Conservation (phyloP, 192 early-diverging fungal species). For the Coemansia sp. region DNA sequence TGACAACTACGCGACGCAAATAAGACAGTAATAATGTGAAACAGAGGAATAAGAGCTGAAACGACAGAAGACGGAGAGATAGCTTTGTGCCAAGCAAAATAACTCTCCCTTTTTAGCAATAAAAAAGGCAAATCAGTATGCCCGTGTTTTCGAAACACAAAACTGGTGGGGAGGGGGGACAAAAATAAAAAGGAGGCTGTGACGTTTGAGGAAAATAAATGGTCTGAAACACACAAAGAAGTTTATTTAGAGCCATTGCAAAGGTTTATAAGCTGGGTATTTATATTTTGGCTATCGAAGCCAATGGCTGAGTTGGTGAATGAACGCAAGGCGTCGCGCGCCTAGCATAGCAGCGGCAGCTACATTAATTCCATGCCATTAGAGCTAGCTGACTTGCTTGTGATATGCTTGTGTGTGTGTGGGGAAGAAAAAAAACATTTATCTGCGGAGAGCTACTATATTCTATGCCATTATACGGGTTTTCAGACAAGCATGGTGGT, state of each 20-base stretch:
- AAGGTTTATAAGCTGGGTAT: neutral
- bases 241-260: neutral
- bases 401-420: too few species aligned
- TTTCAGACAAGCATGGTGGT: too few species aligned
- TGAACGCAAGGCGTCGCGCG: conserved; percentile 10
- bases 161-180: neutral
- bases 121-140: conserved; percentile 3
- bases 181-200: conserved; percentile 3
- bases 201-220: neutral
- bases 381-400: too few species aligned
- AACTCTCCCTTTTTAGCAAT: too few species aligned
- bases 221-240: neutral
- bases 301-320: conserved; percentile 6
- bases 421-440: too few species aligned
- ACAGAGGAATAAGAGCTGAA: too few species aligned
- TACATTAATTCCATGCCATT: too few species aligned
- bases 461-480: too few species aligned
- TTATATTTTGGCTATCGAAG: neutral
- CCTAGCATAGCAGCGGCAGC: conserved; percentile 6
- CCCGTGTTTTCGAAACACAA: neutral
- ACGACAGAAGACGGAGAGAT: neutral
- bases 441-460: too few species aligned
- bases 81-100: neutral
- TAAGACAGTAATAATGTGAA: too few species aligned
- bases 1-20: too few species aligned